These are phyloP conservation scores for Ophiostoma pallidulum DNA, from an alignment of 2,329 filamentous ascomycete genomes.

Conservation along the genomic window DNA sequence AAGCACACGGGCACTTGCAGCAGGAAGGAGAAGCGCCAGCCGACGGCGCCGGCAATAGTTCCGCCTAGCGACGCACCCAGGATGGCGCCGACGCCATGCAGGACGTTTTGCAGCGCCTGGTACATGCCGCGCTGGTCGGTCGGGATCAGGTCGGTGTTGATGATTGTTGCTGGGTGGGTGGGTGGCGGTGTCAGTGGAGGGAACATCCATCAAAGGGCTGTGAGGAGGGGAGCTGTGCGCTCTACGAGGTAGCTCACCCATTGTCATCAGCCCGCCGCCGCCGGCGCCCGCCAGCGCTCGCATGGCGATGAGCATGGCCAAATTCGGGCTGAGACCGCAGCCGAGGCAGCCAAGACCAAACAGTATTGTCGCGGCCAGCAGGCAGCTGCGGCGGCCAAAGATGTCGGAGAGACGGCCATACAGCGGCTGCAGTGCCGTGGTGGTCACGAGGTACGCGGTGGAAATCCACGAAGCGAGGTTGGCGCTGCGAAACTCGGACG, in stretches of 20 bases:
- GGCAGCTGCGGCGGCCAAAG: conserved; percentile 56
- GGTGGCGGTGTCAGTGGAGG: too few relatives aligned
- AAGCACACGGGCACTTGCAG: conserved; percentile 51
- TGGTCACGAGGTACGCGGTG: conserved; percentile 59
- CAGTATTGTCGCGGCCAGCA: conserved; percentile 47
- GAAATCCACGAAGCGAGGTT: conserved; percentile 48
- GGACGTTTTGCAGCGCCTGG: conserved; percentile 64
- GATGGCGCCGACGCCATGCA: conserved; percentile 59
- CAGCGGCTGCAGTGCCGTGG: conserved; percentile 66
- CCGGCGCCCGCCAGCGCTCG: conserved; percentile 48
- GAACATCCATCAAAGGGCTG: too few relatives aligned
- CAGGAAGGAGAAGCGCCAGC: conserved; percentile 60
- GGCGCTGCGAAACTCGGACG: conserved; percentile 34
- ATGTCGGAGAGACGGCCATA: conserved; percentile 43
- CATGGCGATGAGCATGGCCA: conserved; percentile 36
- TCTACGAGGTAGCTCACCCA: too few relatives aligned
- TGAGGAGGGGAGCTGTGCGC: too few relatives aligned
- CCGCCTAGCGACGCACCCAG: conserved; percentile 63
- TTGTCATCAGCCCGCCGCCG: conserved; percentile 61
- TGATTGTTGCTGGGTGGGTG: conserved; percentile 60
- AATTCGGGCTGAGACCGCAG: conserved; percentile 43
- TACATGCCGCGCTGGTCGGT: conserved; percentile 61
- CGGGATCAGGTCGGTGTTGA: conserved; percentile 62
- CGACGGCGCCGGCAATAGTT: conserved; percentile 52
- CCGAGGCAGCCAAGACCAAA: conserved; percentile 37